Evolutionary conservation across 257 asterid genomes (phyloP), one percentile per base, ranked within the genome.

Genomic region (Solanum dulcamara): DNA sequence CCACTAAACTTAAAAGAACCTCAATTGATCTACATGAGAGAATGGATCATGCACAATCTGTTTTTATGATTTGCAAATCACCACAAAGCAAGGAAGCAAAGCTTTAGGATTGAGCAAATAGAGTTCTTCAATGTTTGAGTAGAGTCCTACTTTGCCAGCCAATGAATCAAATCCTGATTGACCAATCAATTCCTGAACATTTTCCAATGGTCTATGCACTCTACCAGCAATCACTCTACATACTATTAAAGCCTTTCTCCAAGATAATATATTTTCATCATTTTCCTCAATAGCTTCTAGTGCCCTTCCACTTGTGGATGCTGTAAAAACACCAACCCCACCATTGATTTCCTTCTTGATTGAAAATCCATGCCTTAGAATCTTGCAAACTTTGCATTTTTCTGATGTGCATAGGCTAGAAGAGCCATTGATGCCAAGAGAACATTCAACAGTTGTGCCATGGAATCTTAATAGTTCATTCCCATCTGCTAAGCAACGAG

Each of bases 221-320:
- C 99, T 94, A 17, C 99, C 99, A 0, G 98, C 99, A 81, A 96
- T 91, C 0, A 96, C 98, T 86, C 99, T 95, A 87, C 99, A 96
- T 9, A 96, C 97, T 26, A 96, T 86, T 44, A 96, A 83, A 4
- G 98, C 97, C 91, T 92, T 94, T 77, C 91, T 91, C 24, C 62
- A 4, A 0, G 38, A 66, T 14, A 81, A 12, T 12, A 85, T 22
- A 7, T 79, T 84, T 2, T 80, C 91, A 2, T 85, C 92, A 10
- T 1, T 18, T 40, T n/a, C 62, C 26, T 89, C 86, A 6, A 95
- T 90, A 26, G 93, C 90, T 44, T 93, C 98, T 32, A 94, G 90
- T 7, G 98, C 99, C 80, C 96, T 90, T 2, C 89, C 87, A 86
- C 99, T 96, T 0, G 97, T 96, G 4, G 99, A 93, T 13, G 98